Conservation (phyloP, 148 eudicot genomes). For the Rhododendron williamsianum region DNA sequence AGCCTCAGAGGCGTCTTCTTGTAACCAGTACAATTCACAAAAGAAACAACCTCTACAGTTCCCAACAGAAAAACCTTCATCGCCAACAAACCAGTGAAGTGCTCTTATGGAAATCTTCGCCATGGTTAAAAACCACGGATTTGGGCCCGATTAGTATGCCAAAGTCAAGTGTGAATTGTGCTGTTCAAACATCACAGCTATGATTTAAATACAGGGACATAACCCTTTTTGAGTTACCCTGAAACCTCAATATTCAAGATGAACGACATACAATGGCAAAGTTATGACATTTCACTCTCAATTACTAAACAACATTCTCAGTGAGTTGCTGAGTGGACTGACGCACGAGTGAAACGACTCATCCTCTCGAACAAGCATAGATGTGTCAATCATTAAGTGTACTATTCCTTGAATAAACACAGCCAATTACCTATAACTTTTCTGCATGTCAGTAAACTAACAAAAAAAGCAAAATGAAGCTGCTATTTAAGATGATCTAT, state of each 20-base stretch:
- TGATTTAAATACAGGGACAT: not conserved
- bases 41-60: not conserved
- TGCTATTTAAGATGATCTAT: not conserved
- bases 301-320: not conserved
- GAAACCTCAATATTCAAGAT: not conserved
- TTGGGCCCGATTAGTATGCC: not conserved
- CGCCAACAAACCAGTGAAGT: not conserved
- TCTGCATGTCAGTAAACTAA: not conserved
- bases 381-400: not conserved
- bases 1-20: not conserved
- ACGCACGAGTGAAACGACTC: too few species aligned
- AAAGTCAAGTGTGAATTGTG: not conserved
- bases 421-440: not conserved
- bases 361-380: not conserved
- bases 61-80: not conserved
- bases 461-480: not conserved
- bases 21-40: not conserved
- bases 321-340: not conserved
- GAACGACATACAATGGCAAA: not conserved
- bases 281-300: not conserved
- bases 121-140: not conserved
- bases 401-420: not conserved
- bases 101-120: not conserved
- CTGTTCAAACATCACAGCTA: not conserved
- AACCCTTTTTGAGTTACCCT: not conserved